phyloP scores from a whole-genome alignment of 345 rosid genomes.

The Brassica rapa region DNA sequence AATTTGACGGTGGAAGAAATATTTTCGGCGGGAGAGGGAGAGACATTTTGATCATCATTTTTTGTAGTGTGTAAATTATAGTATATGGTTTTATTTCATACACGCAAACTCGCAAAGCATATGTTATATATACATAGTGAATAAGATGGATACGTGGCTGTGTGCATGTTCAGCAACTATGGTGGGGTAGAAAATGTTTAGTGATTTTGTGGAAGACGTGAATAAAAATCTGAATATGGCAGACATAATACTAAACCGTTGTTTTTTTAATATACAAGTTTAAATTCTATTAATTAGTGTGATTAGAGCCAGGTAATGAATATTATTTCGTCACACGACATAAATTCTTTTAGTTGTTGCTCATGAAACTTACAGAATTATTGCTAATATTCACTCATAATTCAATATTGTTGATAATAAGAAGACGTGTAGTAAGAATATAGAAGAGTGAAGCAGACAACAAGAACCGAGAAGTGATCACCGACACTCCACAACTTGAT shows the following conservation, averaged over 20 bases:
- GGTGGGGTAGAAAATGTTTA: constrained; percentile 44
- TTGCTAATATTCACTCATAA: constrained; percentile 23
- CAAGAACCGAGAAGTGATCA: constrained; percentile 18
- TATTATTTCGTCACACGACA: constrained; percentile 36
- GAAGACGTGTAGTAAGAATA: constrained; percentile 12
- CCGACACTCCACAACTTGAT: constrained; percentile 36
- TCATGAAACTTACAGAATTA: constrained; percentile 36
- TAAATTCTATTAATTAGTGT: constrained; percentile 10
- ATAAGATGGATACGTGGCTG: constrained; percentile 34
- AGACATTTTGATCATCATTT: constrained; percentile 47
- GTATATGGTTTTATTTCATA: constrained; percentile 35
- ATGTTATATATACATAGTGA: constrained; percentile 34
- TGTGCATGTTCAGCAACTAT: constrained; percentile 36
- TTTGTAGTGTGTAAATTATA: constrained; percentile 17
- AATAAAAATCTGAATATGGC: constrained; percentile 34
- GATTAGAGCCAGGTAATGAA: constrained; percentile 28
- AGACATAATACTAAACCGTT: constrained; percentile 39
- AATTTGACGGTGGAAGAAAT: constrained; percentile 41
- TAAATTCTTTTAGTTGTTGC: constrained; percentile 8
- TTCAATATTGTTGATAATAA: neutral
- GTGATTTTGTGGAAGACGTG: constrained; percentile 40
- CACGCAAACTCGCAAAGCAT: constrained; percentile 36
- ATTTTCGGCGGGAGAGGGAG: constrained; percentile 37
- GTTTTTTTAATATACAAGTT: neutral
- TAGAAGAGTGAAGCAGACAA: constrained; percentile 32